Evolutionary conservation across 106 monocot species (phyloP).

Genomic region (Acorus gramineus): DNA sequence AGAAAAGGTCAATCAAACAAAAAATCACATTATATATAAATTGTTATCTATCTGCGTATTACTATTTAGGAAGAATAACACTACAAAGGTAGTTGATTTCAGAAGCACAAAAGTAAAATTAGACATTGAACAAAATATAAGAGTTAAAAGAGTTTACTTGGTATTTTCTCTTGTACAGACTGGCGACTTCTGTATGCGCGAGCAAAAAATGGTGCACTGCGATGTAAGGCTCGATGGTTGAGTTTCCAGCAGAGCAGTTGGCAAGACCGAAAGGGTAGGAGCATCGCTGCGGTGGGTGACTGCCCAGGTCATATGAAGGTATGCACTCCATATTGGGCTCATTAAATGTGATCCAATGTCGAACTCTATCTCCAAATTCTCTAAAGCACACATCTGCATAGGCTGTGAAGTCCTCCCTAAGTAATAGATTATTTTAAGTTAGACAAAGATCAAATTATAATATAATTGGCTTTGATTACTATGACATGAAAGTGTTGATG

Average conservation of each 20-base stretch:
- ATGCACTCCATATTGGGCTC: too few species aligned
- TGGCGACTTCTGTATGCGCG: slow-evolving; percentile 25
- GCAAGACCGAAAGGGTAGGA: slow-evolving; percentile 31
- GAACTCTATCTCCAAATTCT: not conserved
- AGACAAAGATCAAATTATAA: not conserved
- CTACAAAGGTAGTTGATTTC: too few species aligned
- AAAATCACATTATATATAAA: too few species aligned
- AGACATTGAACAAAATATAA: not conserved
- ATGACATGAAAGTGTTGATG: not conserved
- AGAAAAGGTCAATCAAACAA: too few species aligned
- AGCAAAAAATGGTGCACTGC: slow-evolving; percentile 20
- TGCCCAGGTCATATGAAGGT: slow-evolving; percentile 16
- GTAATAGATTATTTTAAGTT: not conserved
- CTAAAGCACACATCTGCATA: slow-evolving; percentile 32
- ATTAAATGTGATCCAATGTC: too few species aligned
- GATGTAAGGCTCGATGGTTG: slow-evolving; percentile 27
- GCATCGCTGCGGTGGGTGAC: slow-evolving; percentile 17
- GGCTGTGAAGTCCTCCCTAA: slow-evolving; percentile 28
- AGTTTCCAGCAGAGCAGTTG: slow-evolving; percentile 24
- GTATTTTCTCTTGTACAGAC: slow-evolving; percentile 31
- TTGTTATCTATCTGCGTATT: too few species aligned
- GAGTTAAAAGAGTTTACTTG: slow-evolving; percentile 10
- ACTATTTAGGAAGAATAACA: too few species aligned
- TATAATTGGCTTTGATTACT: not conserved
- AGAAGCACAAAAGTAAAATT: too few species aligned